Base-by-base conservation (phyloP, 139 green algal species). In the Penium margaritaceum region DNA sequence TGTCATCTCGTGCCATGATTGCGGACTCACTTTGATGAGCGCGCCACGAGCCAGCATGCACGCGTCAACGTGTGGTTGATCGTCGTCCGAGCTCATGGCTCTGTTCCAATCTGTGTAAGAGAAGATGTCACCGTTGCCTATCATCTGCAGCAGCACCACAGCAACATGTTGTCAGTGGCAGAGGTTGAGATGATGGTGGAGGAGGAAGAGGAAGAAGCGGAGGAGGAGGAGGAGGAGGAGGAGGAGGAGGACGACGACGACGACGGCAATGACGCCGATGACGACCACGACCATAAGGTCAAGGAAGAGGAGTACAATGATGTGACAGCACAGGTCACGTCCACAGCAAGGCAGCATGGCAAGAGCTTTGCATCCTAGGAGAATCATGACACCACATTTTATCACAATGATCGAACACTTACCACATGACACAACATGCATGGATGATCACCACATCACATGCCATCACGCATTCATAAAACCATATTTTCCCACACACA, bases 111-210 rank as follows among this genome's bases (percentile, higher is more conserved):
- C 90, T 9, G 70, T 80, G 54, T 74, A 91, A 0, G 77, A 84
- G 21, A 93, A 90, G 3, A 96, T 83, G 65, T 99, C 92, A 0
- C 94, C 93, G 72, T 97, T 97, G 67, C 94, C 94, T 1, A 98
- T 85, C 38, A 97, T 63, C 35, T 85, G 38, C 0, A n/a, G n/a
- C n/a, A n/a, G n/a, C n/a, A n/a, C n/a, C n/a, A n/a, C n/a, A n/a
- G n/a, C n/a, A n/a, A n/a, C n/a, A n/a, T n/a, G n/a, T n/a, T 9
- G 21, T 0, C 4, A 21, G 21, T 33, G 51, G n/a, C 41, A 60
- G 51, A 6, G 17, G 30, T n/a, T 21, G 47, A 58, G 1, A 19
- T 5, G 21, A 21, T 21, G 47, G 5, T 12, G 29, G 47, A 32
- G 6, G 47, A 58, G 15, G 3, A 5, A 32, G 29, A 0, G 15